Base-by-base conservation (phyloP, 2,329 filamentous ascomycete genomes). In the Sporothrix schenckii region DNA sequence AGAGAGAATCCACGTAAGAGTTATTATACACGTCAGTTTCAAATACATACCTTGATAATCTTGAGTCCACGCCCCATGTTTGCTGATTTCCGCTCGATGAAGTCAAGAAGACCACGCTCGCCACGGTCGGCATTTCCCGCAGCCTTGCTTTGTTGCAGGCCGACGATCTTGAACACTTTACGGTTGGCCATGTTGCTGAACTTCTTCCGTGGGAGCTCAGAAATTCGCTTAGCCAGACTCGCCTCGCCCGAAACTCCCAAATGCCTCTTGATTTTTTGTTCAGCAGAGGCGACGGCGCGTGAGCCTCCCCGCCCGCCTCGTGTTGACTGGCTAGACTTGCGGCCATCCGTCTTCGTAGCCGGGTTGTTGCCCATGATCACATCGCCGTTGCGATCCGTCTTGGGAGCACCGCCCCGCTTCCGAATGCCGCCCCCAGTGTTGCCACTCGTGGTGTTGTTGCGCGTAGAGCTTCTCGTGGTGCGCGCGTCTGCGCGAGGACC, bases 11-110 rank as follows among this genome's bases (percentile, higher is more conserved):
- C 34, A 39, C 21, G 70, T 71, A 47, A 71, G 66, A 65, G 52
- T 52, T 21, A 27, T 52, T 21, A 27, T 9, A 34, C 54, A 47
- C 54, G 53, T 6, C 24, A 30, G 24, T 47, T 41, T 60, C 34
- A 19, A 73, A 80, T 79, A 91, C 90, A 88, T 91, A 93, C 91
- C 89, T 92, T 92, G 82, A 88, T 89, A 73, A 94, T 89, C 78
- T 85, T 88, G 75, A 92, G 83, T 74, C 83, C 82, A 76, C 85
- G 83, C 76, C 82, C 81, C 75, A 88, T 82, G 74, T 83, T 80
- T 69, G 85, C 84, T 61, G 90, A 86, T 79, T 92, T 92, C 76
- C 89, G 87, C 80, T 93, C 89, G 73, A 93, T 80, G 77, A 92
- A 93, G 66, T 83, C 82, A 68, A 93, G 79, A 41, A 93, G 82